Evolutionary conservation across 768 basidiomycete species (phyloP).

Genomic region (Trametopsis cervina): DNA sequence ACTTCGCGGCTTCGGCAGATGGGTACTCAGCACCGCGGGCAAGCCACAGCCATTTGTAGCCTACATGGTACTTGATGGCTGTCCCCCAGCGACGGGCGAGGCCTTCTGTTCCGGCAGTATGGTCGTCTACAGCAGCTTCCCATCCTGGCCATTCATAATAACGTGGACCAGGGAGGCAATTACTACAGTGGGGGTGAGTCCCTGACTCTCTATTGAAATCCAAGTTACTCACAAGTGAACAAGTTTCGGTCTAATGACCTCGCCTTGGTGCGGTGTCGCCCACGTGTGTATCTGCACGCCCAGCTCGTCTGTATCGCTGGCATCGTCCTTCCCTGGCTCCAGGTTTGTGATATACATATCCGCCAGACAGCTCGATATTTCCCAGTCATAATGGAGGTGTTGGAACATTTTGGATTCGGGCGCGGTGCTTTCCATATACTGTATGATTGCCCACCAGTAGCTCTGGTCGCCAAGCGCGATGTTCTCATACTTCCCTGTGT

Average conservation of each 20-base stretch:
- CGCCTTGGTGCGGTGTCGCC: constrained; percentile 35
- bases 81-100: constrained; percentile 37
- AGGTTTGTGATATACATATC: constrained; percentile 39
- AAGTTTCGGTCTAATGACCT: constrained; percentile 37
- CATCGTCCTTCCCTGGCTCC: constrained; percentile 28
- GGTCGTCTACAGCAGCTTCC: constrained; percentile 24
- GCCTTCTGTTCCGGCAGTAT: constrained; percentile 19
- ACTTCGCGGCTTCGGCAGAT: background rate
- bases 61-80: constrained; percentile 37
- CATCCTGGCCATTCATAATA: constrained; percentile 42
- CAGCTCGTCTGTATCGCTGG: constrained; percentile 30
- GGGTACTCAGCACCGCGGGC: constrained; percentile 21
- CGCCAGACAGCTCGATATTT: constrained; percentile 43
- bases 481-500: constrained; percentile 32
- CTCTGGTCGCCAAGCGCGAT: constrained; percentile 44
- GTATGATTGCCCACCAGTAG: constrained; percentile 48
- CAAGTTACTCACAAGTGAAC: constrained; percentile 39
- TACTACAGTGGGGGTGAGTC: constrained; percentile 19
- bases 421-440: constrained; percentile 3
- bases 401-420: constrained; percentile 30
- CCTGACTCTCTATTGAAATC: constrained; percentile 1
- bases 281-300: constrained; percentile 27
- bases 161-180: constrained; percentile 27
- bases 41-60: constrained; percentile 47
- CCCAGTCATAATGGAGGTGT: constrained; percentile 39